Conservation (phyloP, 2,329 filamentous ascomycete species). For the Nemania sp. region DNA sequence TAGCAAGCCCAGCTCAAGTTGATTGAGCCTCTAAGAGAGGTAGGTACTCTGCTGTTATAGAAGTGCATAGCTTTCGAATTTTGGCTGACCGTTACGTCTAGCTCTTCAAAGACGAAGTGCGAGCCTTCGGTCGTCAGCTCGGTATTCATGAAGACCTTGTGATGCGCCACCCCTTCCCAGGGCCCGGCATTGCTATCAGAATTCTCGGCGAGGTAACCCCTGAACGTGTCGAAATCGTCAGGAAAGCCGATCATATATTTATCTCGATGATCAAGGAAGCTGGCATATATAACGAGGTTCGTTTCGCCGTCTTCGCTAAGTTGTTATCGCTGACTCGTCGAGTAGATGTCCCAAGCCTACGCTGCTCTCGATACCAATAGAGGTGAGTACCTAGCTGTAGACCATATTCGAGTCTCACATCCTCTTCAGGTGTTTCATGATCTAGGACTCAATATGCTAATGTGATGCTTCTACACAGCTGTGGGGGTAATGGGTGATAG, state of each 20-base stretch:
- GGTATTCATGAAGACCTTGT: conserved; percentile 76
- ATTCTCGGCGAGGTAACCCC: conserved; percentile 84
- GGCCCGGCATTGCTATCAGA: conserved; percentile 71
- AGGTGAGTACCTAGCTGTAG: conserved; percentile 21
- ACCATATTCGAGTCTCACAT: background rate
- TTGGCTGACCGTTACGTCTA: conserved; percentile 8
- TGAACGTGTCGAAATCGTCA: conserved; percentile 76
- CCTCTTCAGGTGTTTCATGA: background rate
- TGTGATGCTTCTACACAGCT: conserved; percentile 30
- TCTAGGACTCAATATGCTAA: conserved; percentile 3
- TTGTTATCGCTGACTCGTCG: conserved; percentile 6
- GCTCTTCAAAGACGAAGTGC: conserved; percentile 77
- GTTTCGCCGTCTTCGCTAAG: conserved; percentile 15
- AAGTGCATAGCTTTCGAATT: conserved; percentile 49
- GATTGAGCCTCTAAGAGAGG: conserved; percentile 76
- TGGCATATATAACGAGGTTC: conserved; percentile 68
- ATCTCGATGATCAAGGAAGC: conserved; percentile 74
- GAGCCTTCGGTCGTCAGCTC: conserved; percentile 69
- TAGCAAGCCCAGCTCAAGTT: conserved; percentile 57
- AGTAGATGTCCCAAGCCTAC: conserved; percentile 53
- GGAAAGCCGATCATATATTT: conserved; percentile 74
- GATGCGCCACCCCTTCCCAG: conserved; percentile 78
- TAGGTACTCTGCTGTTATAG: conserved; percentile 52
- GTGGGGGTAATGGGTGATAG: conserved; percentile 44
- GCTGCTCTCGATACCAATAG: conserved; percentile 50